Conservation (phyloP, 2,329 filamentous ascomycete genomes). For the Colletotrichum tanaceti region DNA sequence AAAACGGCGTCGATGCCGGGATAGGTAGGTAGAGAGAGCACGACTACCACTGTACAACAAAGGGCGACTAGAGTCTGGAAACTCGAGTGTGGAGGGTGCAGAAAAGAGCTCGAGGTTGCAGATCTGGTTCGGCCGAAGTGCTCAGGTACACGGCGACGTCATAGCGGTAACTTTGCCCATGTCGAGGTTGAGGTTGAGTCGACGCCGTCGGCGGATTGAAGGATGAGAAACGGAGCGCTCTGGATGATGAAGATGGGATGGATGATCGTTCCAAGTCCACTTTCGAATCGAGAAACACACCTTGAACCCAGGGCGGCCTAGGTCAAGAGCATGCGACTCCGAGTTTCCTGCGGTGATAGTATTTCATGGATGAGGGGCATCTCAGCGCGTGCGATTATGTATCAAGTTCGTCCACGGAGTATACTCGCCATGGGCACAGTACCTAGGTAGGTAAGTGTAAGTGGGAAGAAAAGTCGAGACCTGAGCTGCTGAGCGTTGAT, state of each 20-base stretch:
- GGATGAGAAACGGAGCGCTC: constrained; percentile 4
- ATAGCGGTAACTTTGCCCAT: constrained; percentile 19
- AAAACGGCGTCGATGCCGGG: too few relatives aligned
- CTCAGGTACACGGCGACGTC: constrained; percentile 29
- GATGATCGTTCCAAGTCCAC: constrained; percentile 20
- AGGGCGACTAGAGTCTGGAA: too few relatives aligned
- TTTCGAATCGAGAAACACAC: constrained; percentile 13
- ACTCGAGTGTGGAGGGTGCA: background rate
- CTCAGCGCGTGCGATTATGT: constrained; percentile 5
- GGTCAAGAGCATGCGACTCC: constrained; percentile 15
- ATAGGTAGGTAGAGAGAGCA: background rate
- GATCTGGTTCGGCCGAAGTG: constrained; percentile 29
- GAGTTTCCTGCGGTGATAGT: constrained; percentile 5
- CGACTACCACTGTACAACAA: too few relatives aligned
- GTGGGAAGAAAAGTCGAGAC: too few relatives aligned
- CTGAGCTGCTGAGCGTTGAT: too few relatives aligned
- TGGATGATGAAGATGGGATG: constrained; percentile 12
- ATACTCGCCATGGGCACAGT: too few relatives aligned
- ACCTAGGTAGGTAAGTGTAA: too few relatives aligned
- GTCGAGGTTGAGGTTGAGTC: constrained; percentile 3
- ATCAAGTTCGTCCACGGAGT: constrained; percentile 9
- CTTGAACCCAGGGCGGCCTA: background rate
- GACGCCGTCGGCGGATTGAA: constrained; percentile 3
- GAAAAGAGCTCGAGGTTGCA: constrained; percentile 17
- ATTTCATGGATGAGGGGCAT: constrained; percentile 18